Conservation (phyloP, 176 grass and related monocot species). For the Cenchrus americanus region DNA sequence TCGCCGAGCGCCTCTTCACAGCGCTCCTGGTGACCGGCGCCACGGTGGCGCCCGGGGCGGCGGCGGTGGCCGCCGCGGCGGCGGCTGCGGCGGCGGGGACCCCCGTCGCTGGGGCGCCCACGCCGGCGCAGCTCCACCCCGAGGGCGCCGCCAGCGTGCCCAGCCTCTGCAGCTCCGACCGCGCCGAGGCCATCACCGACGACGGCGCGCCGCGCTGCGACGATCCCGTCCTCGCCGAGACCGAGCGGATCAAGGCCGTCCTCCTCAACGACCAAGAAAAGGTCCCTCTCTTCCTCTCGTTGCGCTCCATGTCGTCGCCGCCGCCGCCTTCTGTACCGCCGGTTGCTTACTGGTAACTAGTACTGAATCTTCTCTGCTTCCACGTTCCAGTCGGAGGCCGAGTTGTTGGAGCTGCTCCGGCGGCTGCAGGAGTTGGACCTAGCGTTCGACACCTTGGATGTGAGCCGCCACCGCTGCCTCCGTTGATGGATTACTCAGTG, state of each 20-base stretch:
- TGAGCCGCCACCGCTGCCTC: constrained; percentile 11
- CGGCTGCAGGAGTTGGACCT: constrained; percentile 67
- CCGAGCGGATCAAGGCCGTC: constrained; percentile 59
- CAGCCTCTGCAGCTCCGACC: constrained; percentile 75
- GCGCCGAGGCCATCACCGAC: constrained; percentile 62
- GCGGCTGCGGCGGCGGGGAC: not conserved
- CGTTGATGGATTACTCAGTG: constrained; percentile 10
- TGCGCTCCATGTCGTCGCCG: not conserved
- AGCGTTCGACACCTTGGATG: constrained; percentile 62
- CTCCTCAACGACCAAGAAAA: constrained; percentile 59
- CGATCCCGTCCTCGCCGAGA: constrained; percentile 45
- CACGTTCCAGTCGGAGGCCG: constrained; percentile 58
- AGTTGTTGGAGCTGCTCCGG: constrained; percentile 66
- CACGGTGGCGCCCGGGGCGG: not conserved
- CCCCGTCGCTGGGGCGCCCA: constrained; percentile 23
- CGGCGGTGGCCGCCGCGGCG: not conserved
- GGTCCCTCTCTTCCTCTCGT: constrained; percentile 23
- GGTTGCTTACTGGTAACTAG: not conserved
- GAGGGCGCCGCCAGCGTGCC: constrained; percentile 69
- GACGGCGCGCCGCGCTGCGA: constrained; percentile 45
- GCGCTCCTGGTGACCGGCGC: constrained; percentile 40
- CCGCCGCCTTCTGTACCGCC: not conserved
- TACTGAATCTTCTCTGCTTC: constrained; percentile 26
- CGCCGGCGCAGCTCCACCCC: constrained; percentile 36
- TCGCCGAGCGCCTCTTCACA: constrained; percentile 65